phyloP scores from a whole-genome alignment of 2,329 filamentous ascomycete genomes.

The Colletotrichum navitas region DNA sequence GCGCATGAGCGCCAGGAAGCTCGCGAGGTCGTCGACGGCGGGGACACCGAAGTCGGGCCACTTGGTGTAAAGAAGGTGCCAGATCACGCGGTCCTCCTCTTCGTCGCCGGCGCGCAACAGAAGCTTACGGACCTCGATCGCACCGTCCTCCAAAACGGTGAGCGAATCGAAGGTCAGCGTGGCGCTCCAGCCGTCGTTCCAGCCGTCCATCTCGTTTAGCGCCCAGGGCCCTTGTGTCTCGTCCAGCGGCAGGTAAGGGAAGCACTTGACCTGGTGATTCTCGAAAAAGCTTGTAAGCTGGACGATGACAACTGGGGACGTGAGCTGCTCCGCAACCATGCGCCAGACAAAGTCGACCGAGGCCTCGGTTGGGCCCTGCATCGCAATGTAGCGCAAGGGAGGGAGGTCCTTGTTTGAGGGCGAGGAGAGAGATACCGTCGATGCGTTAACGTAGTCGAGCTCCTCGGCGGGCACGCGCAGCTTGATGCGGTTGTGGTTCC shows the following conservation, averaged over 20 bases:
- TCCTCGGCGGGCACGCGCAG: slow-evolving; percentile 80
- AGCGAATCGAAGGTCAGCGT: slow-evolving; percentile 75
- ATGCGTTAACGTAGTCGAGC: slow-evolving; percentile 87
- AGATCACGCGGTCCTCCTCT: slow-evolving; percentile 65
- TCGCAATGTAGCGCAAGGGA: slow-evolving; percentile 82
- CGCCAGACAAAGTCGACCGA: slow-evolving; percentile 90
- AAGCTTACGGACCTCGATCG: slow-evolving; percentile 82
- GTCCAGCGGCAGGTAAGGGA: slow-evolving; percentile 82
- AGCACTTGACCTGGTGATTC: slow-evolving; percentile 83
- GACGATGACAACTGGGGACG: slow-evolving; percentile 83
- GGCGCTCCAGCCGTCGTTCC: slow-evolving; percentile 76
- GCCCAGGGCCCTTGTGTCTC: slow-evolving; percentile 64
- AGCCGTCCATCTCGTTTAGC: slow-evolving; percentile 74
- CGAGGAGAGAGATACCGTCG: slow-evolving; percentile 71
- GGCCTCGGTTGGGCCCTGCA: slow-evolving; percentile 86
- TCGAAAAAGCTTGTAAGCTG: slow-evolving; percentile 96
- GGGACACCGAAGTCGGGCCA: slow-evolving; percentile 96
- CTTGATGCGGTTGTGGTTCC: slow-evolving; percentile 86
- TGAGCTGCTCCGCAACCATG: slow-evolving; percentile 87
- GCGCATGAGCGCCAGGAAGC: slow-evolving; percentile 77
- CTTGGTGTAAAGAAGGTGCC: slow-evolving; percentile 86
- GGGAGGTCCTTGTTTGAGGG: slow-evolving; percentile 54
- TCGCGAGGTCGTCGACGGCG: slow-evolving; percentile 72
- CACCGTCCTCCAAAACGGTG: slow-evolving; percentile 66
- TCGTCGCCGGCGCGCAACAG: slow-evolving; percentile 65